phyloP scores from a whole-genome alignment of 768 basidiomycete species.

The Tylopilus balloui region DNA sequence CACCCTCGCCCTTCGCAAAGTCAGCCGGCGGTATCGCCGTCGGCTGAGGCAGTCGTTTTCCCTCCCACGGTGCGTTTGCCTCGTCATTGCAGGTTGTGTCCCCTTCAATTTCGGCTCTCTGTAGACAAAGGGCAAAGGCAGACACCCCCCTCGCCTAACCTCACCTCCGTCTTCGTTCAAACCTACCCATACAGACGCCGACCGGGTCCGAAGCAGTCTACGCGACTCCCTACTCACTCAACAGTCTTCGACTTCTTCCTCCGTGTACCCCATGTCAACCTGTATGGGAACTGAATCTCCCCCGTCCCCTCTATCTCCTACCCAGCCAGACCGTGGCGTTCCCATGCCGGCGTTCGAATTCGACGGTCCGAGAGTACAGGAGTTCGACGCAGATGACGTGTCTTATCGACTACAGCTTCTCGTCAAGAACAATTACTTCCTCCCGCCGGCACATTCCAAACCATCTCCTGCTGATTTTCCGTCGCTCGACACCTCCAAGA shows the following conservation, averaged over 20 bases:
- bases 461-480: conserved; percentile 67
- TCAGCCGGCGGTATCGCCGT: conserved; percentile 12
- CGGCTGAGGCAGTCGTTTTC: conserved; percentile 11
- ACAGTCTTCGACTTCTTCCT: conserved; percentile 66
- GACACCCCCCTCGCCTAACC: conserved; percentile 35
- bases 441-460: conserved; percentile 84
- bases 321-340: conserved; percentile 38
- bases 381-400: conserved; percentile 71
- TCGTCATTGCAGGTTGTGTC: conserved; percentile 9
- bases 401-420: conserved; percentile 79
- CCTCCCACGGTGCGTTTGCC: conserved; percentile 21
- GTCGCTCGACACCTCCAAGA: conserved; percentile 35
- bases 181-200: conserved; percentile 22
- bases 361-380: conserved; percentile 46
- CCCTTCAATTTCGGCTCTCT: conserved; percentile 12
- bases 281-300: conserved; percentile 63
- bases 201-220: conserved; percentile 50
- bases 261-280: conserved; percentile 72
- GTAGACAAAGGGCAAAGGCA: conserved; percentile 34
- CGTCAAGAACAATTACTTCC: conserved; percentile 84
- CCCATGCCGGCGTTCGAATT: conserved; percentile 46
- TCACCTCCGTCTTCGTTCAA: conserved; percentile 34
- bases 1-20: conserved; percentile 2
- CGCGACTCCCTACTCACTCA: conserved; percentile 55
- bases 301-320: conserved; percentile 56